Conservation (phyloP, 768 basidiomycete species). For the Rhodotorula kratochvilovae region DNA sequence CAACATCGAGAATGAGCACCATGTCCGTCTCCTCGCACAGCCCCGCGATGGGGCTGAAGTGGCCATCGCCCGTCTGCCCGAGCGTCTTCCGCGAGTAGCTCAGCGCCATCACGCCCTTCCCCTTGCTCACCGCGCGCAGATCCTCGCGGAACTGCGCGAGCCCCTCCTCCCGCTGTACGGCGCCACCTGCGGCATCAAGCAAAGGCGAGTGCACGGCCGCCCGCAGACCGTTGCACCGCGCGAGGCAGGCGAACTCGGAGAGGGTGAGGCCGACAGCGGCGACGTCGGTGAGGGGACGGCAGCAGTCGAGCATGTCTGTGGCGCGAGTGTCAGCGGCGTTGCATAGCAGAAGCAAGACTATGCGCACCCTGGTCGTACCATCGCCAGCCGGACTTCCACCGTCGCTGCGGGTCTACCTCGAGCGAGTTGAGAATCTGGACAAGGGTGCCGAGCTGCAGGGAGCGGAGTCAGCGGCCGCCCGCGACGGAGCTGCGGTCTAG, state of each 20-base stretch:
- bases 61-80: conserved; percentile 42
- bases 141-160: conserved; percentile 25
- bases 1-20: conserved; percentile 40
- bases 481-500: neutral
- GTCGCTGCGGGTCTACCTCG: conserved; percentile 40
- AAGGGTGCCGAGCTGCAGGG: conserved; percentile 33
- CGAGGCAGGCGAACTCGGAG: conserved; percentile 42
- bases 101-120: conserved; percentile 29
- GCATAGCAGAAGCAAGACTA: neutral
- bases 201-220: conserved; percentile 1
- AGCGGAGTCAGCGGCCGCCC: neutral
- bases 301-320: conserved; percentile 35
- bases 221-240: conserved; percentile 37
- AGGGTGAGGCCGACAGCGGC: conserved; percentile 38
- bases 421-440: conserved; percentile 41
- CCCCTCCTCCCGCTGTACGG: neutral
- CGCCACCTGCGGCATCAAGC: neutral
- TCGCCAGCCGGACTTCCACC: conserved; percentile 38
- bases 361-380: conserved; percentile 24
- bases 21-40: conserved; percentile 27
- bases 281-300: conserved; percentile 29
- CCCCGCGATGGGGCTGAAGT: conserved; percentile 34
- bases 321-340: neutral
- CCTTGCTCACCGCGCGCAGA: conserved; percentile 2
- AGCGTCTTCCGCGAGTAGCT: conserved; percentile 32